Evolutionary conservation across 768 basidiomycete genomes (phyloP), one percentile per base, ranked within the genome.

Genomic region (Trametopsis cervina): DNA sequence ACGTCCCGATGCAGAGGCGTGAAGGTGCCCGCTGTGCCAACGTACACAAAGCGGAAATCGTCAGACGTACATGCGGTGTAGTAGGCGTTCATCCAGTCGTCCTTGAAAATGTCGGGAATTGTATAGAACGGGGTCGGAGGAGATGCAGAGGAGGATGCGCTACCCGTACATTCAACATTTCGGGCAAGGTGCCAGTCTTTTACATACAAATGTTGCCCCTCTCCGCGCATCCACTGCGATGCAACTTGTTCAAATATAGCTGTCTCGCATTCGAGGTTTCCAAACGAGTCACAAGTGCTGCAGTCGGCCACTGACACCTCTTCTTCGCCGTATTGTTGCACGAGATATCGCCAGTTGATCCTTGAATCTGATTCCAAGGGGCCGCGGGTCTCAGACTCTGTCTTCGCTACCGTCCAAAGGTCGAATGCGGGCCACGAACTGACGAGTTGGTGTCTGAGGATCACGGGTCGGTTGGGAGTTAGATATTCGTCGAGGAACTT

Each of bases 1-100:
- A 63, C 62, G 39, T 63, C 62, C 12, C 60, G 57, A 29, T 63
- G 62, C 4, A 61, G 51, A 20, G 62, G 60, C 13, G 62, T 63
- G 49, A 58, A 60, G 18, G 62, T 63, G 13, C 57, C 58, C 1
- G 50, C 49, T 2, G 60, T 52, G 21, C 62, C 62, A 15, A 56
- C 54, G 39, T 63, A 63, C 5, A 63, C 62, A 39, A 63, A 61
- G 11, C 62, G 57, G 50, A 63, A 63, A 46, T 63, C 62, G 52
- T 63, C 62, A 4, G 41, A 42, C 2, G 62, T 63, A 51, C 50
- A 49, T 2, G 57, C 48, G 11, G 54, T 51, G 49, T 63, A 61
- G 53, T 58, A 60, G 11, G 58, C 55, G 47, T 63, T 63, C 58
- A 63, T 58, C 62, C 62, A 63, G 51, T 63, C 62, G 47, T 63